Base-by-base conservation (phyloP, 2,329 filamentous ascomycete species). In the Colletotrichum sp. region DNA sequence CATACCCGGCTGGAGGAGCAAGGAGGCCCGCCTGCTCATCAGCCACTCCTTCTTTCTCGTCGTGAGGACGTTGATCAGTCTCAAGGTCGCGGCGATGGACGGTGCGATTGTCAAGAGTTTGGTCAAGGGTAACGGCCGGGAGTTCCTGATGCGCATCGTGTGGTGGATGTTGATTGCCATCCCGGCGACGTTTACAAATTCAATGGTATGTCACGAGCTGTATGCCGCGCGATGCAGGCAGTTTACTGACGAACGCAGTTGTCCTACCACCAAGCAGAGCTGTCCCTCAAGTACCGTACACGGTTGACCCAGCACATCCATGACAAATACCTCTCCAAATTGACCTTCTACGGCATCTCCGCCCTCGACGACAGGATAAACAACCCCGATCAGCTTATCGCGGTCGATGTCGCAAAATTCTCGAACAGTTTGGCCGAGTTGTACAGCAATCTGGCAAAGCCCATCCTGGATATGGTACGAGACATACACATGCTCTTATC, bases 101-200 rank as follows among this genome's bases (percentile, higher is more conserved):
- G 97, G 97, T 62, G 93, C 93, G 77, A 92, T 99, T 76, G 97
- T 99, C 75, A 98, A 97, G 86, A 96, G 93, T 78, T 87, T 99
- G 72, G 96, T 99, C 62, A 93, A 96, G 84, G 97, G 97, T 3
- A 97, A 94, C 79, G 97, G 96, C 19, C 95, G 92, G 84, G 96
- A 98, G 79, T 99, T 99, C 79, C 83, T 99, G 80, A 93, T 93
- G 80, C 93, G 95, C 1, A 93, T 99, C 80, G 91, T 98, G 8
- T 98, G 96, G 96, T 99, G 97, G 97, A 99, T 99, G 97, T 84
- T 96, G 71, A 97, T 99, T 79, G 96, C 97, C 30, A 90, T 99
- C 19, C 97, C 97, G 12, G 97, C 97, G 2, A 99, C 97, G 0
- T 98, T 99, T 84, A 99, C 97, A 55, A 99, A 99, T 85, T 98